Conservation (phyloP, 2,329 filamentous ascomycete species). For the Colletotrichum trifolii region DNA sequence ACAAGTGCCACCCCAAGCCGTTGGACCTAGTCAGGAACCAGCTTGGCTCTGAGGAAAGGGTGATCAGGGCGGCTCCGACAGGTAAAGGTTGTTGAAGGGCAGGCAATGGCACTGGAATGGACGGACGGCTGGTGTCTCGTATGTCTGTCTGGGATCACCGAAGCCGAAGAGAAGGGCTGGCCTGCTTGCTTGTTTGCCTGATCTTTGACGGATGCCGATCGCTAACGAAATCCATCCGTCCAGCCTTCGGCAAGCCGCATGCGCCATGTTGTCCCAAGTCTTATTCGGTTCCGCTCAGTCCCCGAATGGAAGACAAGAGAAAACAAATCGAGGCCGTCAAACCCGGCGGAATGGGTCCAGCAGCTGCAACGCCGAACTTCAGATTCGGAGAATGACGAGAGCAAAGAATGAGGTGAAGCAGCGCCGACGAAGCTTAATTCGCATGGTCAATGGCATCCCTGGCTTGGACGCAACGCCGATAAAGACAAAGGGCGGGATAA, state of each 20-base stretch:
- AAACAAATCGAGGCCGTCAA: background rate
- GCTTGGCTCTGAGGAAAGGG: conserved; percentile 3
- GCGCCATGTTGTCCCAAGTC: too few species aligned
- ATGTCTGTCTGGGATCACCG: too few species aligned
- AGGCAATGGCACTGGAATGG: background rate
- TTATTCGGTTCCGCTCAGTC: background rate
- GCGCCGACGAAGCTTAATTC: background rate
- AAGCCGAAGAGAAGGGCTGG: too few species aligned
- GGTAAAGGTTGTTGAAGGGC: background rate
- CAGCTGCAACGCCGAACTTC: conserved; percentile 17
- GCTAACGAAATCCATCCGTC: too few species aligned
- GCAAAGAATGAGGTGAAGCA: background rate
- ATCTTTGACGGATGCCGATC: too few species aligned
- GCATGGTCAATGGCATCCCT: background rate
- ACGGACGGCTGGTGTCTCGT: background rate
- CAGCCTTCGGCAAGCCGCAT: too few species aligned
- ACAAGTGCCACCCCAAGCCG: background rate
- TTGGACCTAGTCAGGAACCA: background rate
- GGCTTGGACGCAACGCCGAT: background rate
- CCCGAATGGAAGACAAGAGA: background rate
- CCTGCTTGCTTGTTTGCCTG: too few species aligned
- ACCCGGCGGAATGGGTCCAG: conserved; percentile 6
- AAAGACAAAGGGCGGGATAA: too few species aligned
- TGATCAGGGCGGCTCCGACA: background rate
- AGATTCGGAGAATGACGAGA: background rate